Percentiles rank a stretch among this genome's conserved stretches.
Conservation (phyloP, 352 stramenopile species). For the Pseudoperonospora humuli region DNA sequence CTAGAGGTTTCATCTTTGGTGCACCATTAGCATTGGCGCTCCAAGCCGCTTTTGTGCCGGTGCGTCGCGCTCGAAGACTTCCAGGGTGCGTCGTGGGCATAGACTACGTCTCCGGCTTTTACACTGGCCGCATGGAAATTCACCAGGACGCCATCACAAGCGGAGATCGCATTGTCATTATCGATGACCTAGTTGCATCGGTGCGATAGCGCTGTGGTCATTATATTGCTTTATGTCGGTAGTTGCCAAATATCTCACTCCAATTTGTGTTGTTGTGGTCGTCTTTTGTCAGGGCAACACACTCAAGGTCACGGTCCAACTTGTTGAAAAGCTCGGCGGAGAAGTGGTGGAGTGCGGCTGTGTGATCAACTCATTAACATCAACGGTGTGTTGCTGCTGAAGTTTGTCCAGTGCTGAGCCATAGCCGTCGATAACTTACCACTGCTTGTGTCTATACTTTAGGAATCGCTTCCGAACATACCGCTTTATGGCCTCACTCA, state of each 20-base stretch:
- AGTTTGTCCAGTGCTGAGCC: too few species aligned
- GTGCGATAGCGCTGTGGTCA: conserved; percentile 14
- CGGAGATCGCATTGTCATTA: conserved; percentile 64
- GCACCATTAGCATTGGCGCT: conserved; percentile 64
- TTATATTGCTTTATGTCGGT: conserved; percentile 1
- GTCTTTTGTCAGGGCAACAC: conserved; percentile 49
- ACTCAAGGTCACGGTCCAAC: conserved; percentile 68
- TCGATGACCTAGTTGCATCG: conserved; percentile 75
- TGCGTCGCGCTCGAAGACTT: conserved; percentile 54
- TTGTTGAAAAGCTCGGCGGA: conserved; percentile 60
- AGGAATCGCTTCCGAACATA: conserved; percentile 45
- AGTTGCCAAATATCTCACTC: too few species aligned
- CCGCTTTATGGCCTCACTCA: conserved; percentile 43
- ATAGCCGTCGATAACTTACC: too few species aligned
- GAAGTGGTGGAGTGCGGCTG: conserved; percentile 76
- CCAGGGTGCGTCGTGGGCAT: conserved; percentile 67
- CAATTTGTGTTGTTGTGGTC: too few species aligned
- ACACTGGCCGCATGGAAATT: conserved; percentile 67
- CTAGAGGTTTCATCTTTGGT: conserved; percentile 76
- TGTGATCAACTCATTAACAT: conserved; percentile 55
- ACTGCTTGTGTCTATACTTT: not conserved
- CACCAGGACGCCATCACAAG: conserved; percentile 71
- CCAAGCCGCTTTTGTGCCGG: conserved; percentile 57
- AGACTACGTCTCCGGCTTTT: conserved; percentile 74
- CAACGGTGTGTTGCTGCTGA: conserved; percentile 31